phyloP scores from a whole-genome alignment of 345 rosid species.

The Syzygium jambos region DNA sequence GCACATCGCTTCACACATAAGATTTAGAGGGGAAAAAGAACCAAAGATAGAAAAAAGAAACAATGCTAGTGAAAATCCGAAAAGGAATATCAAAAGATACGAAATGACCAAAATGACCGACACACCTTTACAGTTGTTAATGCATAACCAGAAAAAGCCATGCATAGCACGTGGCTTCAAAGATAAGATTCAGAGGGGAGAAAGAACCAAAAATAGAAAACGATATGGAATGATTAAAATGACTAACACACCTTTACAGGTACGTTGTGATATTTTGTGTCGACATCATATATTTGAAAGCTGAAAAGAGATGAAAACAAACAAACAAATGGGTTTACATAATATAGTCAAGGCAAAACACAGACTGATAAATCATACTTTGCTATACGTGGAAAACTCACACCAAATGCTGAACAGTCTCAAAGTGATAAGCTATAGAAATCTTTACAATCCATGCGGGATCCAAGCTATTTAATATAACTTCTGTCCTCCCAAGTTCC shows the following conservation, averaged over 20 bases:
- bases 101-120: background rate
- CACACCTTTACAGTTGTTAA: slow-evolving; percentile 46
- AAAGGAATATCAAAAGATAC: background rate
- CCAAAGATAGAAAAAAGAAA: slow-evolving; percentile 16
- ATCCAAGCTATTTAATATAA: slow-evolving; percentile 51
- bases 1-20: background rate
- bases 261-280: slow-evolving; percentile 56
- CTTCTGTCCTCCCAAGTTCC: slow-evolving; percentile 92
- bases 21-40: background rate
- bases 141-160: background rate
- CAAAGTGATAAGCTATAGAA: slow-evolving; percentile 65
- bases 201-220: slow-evolving; percentile 19
- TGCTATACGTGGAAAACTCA: slow-evolving; percentile 16
- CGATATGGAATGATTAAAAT: background rate
- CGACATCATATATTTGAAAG: slow-evolving; percentile 65
- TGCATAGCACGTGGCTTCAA: background rate
- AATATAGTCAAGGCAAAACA: background rate
- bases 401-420: slow-evolving; percentile 64
- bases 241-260: slow-evolving; percentile 56
- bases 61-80: background rate
- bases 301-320: slow-evolving; percentile 21
- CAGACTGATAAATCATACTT: background rate
- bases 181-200: background rate
- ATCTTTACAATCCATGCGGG: slow-evolving; percentile 78
- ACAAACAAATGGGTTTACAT: background rate